These are phyloP conservation scores for Penicillium ochrochloron DNA, from an alignment of 495 filamentous ascomycete species.

Conservation along the genomic window DNA sequence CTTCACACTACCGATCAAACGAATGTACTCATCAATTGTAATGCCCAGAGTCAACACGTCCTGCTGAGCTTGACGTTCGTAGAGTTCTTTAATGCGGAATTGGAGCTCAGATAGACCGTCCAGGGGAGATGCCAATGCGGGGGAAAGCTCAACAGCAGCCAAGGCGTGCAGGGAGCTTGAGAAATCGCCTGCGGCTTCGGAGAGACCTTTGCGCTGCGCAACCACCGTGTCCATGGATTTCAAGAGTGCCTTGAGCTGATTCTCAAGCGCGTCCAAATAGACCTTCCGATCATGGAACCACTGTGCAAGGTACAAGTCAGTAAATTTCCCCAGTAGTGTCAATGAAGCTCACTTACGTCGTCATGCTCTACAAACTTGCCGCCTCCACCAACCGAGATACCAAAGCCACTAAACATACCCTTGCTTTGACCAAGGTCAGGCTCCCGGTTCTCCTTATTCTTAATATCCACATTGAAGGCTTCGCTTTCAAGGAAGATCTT, in stretches of 20 bases:
- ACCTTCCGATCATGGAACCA: constrained; percentile 98
- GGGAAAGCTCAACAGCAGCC: constrained; percentile 84
- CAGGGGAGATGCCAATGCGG: constrained; percentile 84
- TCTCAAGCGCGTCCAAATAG: constrained; percentile 93
- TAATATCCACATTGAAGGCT: constrained; percentile 91
- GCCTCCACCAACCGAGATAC: constrained; percentile 72
- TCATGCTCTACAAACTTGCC: constrained; percentile 97
- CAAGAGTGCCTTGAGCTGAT: constrained; percentile 88
- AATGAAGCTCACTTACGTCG: constrained; percentile 65
- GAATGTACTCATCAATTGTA: constrained; percentile 97
- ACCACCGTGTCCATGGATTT: constrained; percentile 95
- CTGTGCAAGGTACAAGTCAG: constrained; percentile 43
- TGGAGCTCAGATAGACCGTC: constrained; percentile 92
- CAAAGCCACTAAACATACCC: constrained; percentile 85
- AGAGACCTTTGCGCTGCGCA: constrained; percentile 84
- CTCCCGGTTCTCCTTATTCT: constrained; percentile 94
- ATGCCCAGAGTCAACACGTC: constrained; percentile 96
- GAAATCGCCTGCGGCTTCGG: constrained; percentile 92
- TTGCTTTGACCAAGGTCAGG: constrained; percentile 87
- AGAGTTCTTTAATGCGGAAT: constrained; percentile 89
- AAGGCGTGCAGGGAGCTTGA: constrained; percentile 88
- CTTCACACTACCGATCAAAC: constrained; percentile 91
- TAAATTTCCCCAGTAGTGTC: background rate
- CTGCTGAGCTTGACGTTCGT: constrained; percentile 95
- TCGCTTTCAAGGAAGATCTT: constrained; percentile 98